A percentile compares a stretch with the other conserved stretches of the same genome.
phyloP scores from a whole-genome alignment of 192 early-diverging fungal genomes.

The Entomortierella chlamydospora region DNA sequence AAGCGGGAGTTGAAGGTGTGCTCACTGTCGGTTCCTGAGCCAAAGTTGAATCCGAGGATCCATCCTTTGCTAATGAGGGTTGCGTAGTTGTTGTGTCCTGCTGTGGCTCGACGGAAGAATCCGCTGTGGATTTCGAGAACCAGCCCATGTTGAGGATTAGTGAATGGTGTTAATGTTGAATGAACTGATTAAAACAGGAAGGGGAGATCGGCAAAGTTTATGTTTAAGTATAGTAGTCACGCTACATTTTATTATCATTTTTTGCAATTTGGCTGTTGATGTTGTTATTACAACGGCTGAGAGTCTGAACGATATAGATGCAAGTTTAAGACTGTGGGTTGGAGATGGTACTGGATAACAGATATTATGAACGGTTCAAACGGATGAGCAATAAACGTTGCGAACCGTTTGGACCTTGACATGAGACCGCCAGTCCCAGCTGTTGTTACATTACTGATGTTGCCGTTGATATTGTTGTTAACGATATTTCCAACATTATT shows the following conservation, averaged over 20 bases:
- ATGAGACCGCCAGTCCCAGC: slow-evolving; percentile 1
- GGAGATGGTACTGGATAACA: slow-evolving; percentile 56
- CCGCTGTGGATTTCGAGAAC: slow-evolving; percentile 40
- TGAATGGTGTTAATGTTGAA: neutral
- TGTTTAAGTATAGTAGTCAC: no score
- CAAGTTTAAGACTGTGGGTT: slow-evolving; percentile 60
- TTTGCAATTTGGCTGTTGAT: no score
- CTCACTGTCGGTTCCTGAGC: neutral
- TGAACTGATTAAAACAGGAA: neutral
- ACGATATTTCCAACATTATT: slow-evolving; percentile 7
- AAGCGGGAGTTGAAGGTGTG: slow-evolving; percentile 8
- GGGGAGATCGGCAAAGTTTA: neutral
- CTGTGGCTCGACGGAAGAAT: neutral
- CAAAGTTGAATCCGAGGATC: neutral
- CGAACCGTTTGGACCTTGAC: slow-evolving; percentile 59
- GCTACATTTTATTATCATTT: no score
- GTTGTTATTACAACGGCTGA: slow-evolving; percentile 23
- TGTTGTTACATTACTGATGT: neutral
- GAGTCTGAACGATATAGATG: slow-evolving; percentile 55
- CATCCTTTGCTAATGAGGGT: neutral
- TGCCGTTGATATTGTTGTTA: slow-evolving; percentile 3
- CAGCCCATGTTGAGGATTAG: slow-evolving; percentile 25
- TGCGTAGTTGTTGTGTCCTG: neutral
- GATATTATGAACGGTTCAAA: slow-evolving; percentile 76
- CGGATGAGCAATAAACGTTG: slow-evolving; percentile 75